Evolutionary conservation across 371 early-diverging fungal genomes (phyloP), one percentile per base, ranked within the genome.

Genomic region (Rhizopus delemar): DNA sequence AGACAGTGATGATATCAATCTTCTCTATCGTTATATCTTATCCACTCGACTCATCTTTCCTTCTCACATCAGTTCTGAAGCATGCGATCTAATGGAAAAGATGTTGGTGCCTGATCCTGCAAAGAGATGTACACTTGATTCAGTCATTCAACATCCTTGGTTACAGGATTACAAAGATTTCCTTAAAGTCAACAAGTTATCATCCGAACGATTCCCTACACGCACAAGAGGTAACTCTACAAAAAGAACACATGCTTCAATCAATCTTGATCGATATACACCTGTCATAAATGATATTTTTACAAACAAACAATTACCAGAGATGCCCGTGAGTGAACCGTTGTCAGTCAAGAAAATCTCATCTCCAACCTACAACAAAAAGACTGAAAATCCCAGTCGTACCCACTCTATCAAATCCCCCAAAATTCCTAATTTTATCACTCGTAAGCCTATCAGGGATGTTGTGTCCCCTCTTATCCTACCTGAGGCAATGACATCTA

Each of bases 101-200:
- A 81, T 93, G 16, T 71, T 94, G 11, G 87, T 86, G 2, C 78
- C 80, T 5, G 82, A 88, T 52, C 78, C 89, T 3, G 60, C 57
- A 28, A 59, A 81, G 36, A 78, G 94, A 36, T 84, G 77, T 22
- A 78, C 75, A 2, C 73, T 93, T 53, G 71, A 75, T 7, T 82
- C 83, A 45, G 81, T 91, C 8, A 59, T 73, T 12, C 57, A 63
- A 22, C 87, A 90, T 59, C 77, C 86, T 8, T 94, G 94, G 94
- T 78, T 91, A 70, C 68, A 75, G 35, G 80, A 77, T 51, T 78
- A 83, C 8, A 84, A 82, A 35, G 83, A 80, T 22, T 51, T 63
- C 87, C 38, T 67, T 86, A 22, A 22, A 22, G 22, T 22, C 22
- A 22, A 2, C 2, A 22, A 22, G 22, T 22, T 2, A 22, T 22